phyloP scores from a whole-genome alignment of 495 filamentous ascomycete genomes.

The Talaromyces trachyspermus region DNA sequence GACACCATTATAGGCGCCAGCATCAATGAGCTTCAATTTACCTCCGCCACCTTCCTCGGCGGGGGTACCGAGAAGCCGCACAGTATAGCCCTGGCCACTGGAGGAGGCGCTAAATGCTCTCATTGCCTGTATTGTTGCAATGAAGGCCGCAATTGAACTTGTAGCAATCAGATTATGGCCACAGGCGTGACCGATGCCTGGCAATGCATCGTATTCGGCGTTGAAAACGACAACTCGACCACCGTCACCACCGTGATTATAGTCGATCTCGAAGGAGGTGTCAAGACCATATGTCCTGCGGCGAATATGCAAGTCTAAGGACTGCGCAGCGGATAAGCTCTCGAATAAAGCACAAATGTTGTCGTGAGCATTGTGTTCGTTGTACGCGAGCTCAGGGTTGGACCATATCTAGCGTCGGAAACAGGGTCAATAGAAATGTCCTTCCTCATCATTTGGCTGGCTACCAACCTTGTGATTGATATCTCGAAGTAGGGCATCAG shows the following conservation, averaged over 20 bases:
- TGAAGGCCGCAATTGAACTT: conserved; percentile 35
- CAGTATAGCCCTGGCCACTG: conserved; percentile 11
- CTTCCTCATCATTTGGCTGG: neutral
- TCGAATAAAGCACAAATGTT: conserved; percentile 41
- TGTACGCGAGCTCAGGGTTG: conserved; percentile 49
- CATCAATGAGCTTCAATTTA: conserved; percentile 42
- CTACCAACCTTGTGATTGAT: conserved; percentile 40
- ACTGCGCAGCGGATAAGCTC: conserved; percentile 11
- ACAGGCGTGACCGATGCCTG: conserved; percentile 40
- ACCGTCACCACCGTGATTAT: conserved; percentile 31
- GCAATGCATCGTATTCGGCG: conserved; percentile 48
- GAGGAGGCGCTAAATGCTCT: conserved; percentile 4
- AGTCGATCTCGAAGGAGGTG: conserved; percentile 53
- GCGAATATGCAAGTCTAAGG: conserved; percentile 25
- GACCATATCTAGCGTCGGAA: conserved; percentile 37
- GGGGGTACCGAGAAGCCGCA: conserved; percentile 37
- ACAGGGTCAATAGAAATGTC: too few relatives aligned
- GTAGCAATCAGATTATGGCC: conserved; percentile 42
- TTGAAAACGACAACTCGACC: conserved; percentile 51
- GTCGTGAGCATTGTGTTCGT: conserved; percentile 47
- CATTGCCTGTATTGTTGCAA: conserved; percentile 29
- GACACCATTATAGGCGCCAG: conserved; percentile 41
- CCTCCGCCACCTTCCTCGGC: conserved; percentile 35
- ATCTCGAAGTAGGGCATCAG: conserved; percentile 28
- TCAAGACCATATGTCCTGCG: conserved; percentile 42